Percentiles rank a stretch among this genome's conserved stretches.
Evolutionary conservation across 495 filamentous ascomycete species (phyloP).

Genomic region (Margaritispora aquatica): DNA sequence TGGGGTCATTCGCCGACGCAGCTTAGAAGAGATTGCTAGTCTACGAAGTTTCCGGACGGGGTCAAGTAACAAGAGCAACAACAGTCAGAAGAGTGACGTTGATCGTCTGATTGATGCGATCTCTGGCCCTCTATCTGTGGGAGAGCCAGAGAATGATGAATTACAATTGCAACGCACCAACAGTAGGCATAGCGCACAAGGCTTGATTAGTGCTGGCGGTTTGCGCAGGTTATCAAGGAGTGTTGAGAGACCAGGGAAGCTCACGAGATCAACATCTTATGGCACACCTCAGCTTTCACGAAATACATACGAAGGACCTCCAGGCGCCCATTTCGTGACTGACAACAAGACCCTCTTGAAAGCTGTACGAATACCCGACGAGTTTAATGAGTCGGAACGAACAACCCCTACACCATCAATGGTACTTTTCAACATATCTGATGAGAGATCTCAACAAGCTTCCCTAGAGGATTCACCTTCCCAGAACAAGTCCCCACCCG

Average conservation of each 20-base stretch:
- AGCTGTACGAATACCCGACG: conserved; percentile 36
- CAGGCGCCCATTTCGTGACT: conserved; percentile 34
- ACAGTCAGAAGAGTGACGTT: conserved; percentile 59
- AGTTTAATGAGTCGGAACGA: conserved; percentile 17
- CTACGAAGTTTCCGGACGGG: conserved; percentile 47
- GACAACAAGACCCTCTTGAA: conserved; percentile 36
- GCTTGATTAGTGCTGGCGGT: conserved; percentile 11
- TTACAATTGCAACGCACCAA: conserved; percentile 32
- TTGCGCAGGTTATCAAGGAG: neutral
- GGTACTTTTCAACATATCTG: conserved; percentile 31
- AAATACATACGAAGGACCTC: conserved; percentile 6
- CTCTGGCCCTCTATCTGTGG: conserved; percentile 48
- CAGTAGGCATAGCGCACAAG: conserved; percentile 21
- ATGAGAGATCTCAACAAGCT: too few species aligned
- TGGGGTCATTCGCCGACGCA: conserved; percentile 24
- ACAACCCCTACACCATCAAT: conserved; percentile 19
- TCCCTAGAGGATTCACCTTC: too few species aligned
- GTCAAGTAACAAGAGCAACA: conserved; percentile 42
- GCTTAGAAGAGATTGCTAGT: conserved; percentile 37
- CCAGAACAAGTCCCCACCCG: too few species aligned
- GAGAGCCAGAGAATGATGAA: conserved; percentile 32
- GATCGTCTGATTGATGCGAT: conserved; percentile 73
- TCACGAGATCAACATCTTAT: conserved; percentile 16
- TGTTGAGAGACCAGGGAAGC: conserved; percentile 5
- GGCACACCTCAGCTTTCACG: conserved; percentile 15